Evolutionary conservation across 2,329 filamentous ascomycete genomes (phyloP).

Genomic region (Amylocarpus encephaloides): DNA sequence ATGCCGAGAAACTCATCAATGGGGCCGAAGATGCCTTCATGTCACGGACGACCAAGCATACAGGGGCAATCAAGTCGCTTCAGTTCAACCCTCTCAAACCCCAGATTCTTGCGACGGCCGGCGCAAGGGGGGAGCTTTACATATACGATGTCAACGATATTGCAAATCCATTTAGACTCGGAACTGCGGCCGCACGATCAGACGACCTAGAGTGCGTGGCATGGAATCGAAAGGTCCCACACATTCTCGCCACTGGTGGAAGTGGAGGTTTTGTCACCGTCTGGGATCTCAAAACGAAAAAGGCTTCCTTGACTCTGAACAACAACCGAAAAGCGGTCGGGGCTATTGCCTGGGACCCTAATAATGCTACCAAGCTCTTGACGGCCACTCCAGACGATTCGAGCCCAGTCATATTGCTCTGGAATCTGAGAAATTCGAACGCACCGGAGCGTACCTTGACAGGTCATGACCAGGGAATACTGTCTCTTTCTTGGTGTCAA

Average conservation of each 20-base stretch:
- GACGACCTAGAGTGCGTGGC: slow-evolving; percentile 95
- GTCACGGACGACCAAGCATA: slow-evolving; percentile 83
- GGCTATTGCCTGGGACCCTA: slow-evolving; percentile 94
- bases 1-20: slow-evolving; percentile 63
- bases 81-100: slow-evolving; percentile 94
- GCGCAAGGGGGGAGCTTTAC: slow-evolving; percentile 91
- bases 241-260: slow-evolving; percentile 92
- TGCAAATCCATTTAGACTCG: slow-evolving; percentile 79
- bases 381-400: slow-evolving; percentile 88
- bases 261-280: slow-evolving; percentile 93
- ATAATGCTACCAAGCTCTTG: slow-evolving; percentile 87
- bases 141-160: slow-evolving; percentile 92
- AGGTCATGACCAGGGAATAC: slow-evolving; percentile 88
- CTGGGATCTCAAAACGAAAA: slow-evolving; percentile 98
- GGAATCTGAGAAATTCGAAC: slow-evolving; percentile 95
- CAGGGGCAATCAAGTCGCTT: slow-evolving; percentile 83
- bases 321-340: slow-evolving; percentile 90
- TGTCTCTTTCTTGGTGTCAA: slow-evolving; percentile 91
- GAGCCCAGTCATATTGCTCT: slow-evolving; percentile 80
- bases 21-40: slow-evolving; percentile 68
- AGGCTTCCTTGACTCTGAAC: slow-evolving; percentile 92
- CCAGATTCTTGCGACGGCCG: slow-evolving; percentile 86
- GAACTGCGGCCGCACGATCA: slow-evolving; percentile 78
- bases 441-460: slow-evolving; percentile 82
- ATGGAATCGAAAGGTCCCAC: slow-evolving; percentile 97